Evolutionary conservation across 2,329 filamentous ascomycete genomes (phyloP), one percentile per base, ranked within the genome.

Genomic region (Huntiella decipiens): DNA sequence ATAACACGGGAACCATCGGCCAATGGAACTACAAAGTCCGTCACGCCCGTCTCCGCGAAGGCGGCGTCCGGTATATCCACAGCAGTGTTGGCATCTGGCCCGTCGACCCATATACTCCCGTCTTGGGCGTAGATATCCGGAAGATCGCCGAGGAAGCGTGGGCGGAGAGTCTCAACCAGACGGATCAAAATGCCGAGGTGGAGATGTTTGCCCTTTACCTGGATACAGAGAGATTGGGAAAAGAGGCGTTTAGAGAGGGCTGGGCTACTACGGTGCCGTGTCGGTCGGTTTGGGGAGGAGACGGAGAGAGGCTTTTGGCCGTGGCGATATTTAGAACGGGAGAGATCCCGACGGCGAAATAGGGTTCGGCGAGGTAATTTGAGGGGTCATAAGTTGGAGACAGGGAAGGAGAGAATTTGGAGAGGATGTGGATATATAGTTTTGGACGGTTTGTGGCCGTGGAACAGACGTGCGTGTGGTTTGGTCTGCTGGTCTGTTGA

Each of bases 261-360:
- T 52, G 43, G 45, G 56, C 4, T 52, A 35, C 38, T 22, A 22
- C 39, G 31, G 28, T 64, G 15, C 62, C 62, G n/a, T 64, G 62
- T 44, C 53, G 51, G 44, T 63, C 61, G 4, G 53, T 63, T 8
- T 62, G 61, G 61, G 57, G 57, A 6, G 44, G 52, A 10, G 38
- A 45, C 11, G 58, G 58, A 22, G 53, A 60, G 45, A 58, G 56
- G 28, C 47, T 65, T 15, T 53, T 53, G 16, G 52, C 57, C 22
- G 53, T 65, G 38, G 58, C 55, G n/a, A 48, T 63, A 12, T 62
- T 58, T 47, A 56, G 56, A 11, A 49, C 38, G 33, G 47, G 47
- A 19, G 43, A 49, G 39, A 41, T 49, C 35, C 34, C 39, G 16
- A 44, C 37, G 43, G 38, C 11, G 43, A 44, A 38, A 15, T 39